Conservation (phyloP, 2,329 filamentous ascomycete genomes). For the Stagonosporopsis chrysanthemi region DNA sequence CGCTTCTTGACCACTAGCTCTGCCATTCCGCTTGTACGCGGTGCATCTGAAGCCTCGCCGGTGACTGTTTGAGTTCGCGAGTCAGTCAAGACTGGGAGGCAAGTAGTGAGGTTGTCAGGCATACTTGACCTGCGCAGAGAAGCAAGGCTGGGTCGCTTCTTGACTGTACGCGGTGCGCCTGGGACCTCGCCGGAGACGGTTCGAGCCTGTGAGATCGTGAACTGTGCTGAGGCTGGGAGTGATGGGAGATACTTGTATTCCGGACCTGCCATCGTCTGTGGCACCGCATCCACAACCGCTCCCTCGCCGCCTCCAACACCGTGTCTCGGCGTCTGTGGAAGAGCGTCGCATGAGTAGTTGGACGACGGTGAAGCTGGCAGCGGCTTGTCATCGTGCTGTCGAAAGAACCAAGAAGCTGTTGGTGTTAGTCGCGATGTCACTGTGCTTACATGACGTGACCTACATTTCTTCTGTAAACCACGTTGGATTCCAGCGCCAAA, state of each 20-base stretch:
- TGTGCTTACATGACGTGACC: neutral
- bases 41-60: neutral
- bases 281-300: neutral
- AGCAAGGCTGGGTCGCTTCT: constrained; percentile 22
- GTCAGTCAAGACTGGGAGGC: neutral
- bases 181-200: neutral
- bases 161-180: neutral
- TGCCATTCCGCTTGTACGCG: too few relatives aligned
- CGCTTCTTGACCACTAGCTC: constrained; percentile 19
- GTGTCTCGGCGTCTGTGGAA: neutral
- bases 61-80: too few relatives aligned
- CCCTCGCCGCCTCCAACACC: neutral
- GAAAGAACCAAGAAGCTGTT: constrained; percentile 20
- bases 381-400: neutral
- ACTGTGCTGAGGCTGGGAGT: neutral
- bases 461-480: constrained; percentile 27
- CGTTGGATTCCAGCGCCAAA: constrained; percentile 29
- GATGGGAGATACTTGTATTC: constrained; percentile 1
- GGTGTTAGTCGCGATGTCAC: neutral
- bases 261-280: neutral
- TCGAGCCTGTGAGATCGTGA: neutral
- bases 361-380: neutral
- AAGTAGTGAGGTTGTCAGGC: neutral
- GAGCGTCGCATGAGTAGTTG: neutral
- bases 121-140: constrained; percentile 26